Conservation (phyloP, 805 yeast genomes). For the Cyberlindnera americana region DNA sequence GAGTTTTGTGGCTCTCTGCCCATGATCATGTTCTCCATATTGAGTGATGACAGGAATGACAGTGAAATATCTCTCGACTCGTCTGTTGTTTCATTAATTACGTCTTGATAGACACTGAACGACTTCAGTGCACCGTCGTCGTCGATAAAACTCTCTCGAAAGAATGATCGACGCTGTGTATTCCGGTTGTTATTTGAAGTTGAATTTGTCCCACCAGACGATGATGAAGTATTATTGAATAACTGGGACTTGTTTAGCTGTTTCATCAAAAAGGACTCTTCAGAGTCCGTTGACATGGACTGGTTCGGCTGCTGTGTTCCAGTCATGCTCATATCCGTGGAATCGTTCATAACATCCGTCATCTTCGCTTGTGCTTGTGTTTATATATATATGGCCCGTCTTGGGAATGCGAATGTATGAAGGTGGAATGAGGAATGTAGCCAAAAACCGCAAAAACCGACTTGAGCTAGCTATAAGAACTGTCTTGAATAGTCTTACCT, state of each 20-base stretch:
- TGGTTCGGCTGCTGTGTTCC: slow-evolving; percentile 10
- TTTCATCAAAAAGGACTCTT: slow-evolving; percentile 27
- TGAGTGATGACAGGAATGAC: slow-evolving; percentile 19
- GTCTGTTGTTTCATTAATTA: slow-evolving; percentile 22
- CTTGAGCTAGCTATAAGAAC: no score
- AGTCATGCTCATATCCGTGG: slow-evolving; percentile 3
- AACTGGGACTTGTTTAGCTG: slow-evolving; percentile 26
- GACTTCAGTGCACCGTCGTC: slow-evolving; percentile 22
- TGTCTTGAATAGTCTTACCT: no score
- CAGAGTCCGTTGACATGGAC: slow-evolving; percentile 29
- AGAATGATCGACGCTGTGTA: slow-evolving; percentile 20
- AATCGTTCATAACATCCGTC: slow-evolving; percentile 1
- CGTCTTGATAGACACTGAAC: slow-evolving; percentile 25
- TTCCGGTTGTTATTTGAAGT: background rate
- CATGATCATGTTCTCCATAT: slow-evolving; percentile 13
- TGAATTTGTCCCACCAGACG: slow-evolving; percentile 4
- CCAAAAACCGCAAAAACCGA: no score
- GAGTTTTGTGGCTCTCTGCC: slow-evolving; percentile 5
- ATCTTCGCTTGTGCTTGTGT: background rate
- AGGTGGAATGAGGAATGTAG: no score
- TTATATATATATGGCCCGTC: background rate
- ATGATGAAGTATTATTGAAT: slow-evolving; percentile 19
- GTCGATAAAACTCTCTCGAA: slow-evolving; percentile 26
- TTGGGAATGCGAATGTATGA: no score
- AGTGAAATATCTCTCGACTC: slow-evolving; percentile 22